Percentiles rank a stretch among this genome's conserved stretches.
Evolutionary conservation across 228 moss, liverwort and hornwort genomes (phyloP).

Genomic region (Sphagnum magellanicum): DNA sequence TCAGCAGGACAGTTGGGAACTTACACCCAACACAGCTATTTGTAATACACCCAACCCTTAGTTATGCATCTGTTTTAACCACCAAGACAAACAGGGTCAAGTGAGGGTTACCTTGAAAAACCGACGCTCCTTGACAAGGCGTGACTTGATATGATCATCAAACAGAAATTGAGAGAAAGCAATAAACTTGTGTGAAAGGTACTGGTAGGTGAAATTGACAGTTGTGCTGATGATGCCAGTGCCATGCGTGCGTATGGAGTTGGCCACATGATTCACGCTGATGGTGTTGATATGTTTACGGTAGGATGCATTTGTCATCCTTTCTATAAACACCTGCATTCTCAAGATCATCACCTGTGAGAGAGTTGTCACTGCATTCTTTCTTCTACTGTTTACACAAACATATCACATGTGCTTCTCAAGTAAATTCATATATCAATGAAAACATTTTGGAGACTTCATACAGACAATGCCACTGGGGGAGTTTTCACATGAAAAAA

Average conservation of each 20-base stretch:
- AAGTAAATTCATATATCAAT: no score
- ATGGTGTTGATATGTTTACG: slow-evolving; percentile 97
- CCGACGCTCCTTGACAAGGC: slow-evolving; percentile 78
- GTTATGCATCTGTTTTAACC: background rate
- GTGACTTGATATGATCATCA: slow-evolving; percentile 96
- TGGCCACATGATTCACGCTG: slow-evolving; percentile 92
- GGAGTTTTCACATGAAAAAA: no score
- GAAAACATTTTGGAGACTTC: no score
- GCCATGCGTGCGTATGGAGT: slow-evolving; percentile 96
- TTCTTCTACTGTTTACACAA: background rate
- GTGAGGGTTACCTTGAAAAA: slow-evolving; percentile 53
- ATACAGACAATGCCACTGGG: no score
- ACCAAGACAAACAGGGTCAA: background rate
- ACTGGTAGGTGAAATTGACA: slow-evolving; percentile 94
- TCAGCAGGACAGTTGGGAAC: no score
- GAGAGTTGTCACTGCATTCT: background rate
- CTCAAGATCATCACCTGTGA: background rate
- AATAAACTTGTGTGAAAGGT: slow-evolving; percentile 87
- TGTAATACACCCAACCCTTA: no score
- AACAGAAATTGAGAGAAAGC: slow-evolving; percentile 95
- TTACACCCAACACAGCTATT: no score
- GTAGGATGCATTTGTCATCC: slow-evolving; percentile 76
- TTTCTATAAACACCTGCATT: slow-evolving; percentile 87
- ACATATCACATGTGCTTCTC: background rate
- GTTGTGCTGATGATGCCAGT: slow-evolving; percentile 97